Base-by-base conservation (phyloP, 2,329 filamentous ascomycete genomes). In the Xylaria sp. region DNA sequence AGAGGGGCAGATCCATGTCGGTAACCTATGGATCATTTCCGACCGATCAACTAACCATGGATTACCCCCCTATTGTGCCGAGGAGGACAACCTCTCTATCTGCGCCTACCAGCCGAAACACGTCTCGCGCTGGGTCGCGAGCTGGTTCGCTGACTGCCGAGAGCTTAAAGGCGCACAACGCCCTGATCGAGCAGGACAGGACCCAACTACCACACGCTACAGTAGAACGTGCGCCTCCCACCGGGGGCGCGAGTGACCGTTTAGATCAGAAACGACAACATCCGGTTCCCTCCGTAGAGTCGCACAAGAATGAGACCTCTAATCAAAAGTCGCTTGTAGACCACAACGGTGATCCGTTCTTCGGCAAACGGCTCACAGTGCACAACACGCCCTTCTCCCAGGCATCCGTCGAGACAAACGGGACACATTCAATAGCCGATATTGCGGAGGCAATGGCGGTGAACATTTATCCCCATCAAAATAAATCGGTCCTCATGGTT, bases 301-400 rank as follows among this genome's bases (percentile, higher is more conserved):
- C 69, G 33, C 74, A 74, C 67, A 78, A 68, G 63, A 72, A 71
- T 57, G 67, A 59, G 53, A 44, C 54, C 33, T 58, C 62, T 60
- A 72, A 73, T 62, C 69, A 76, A 57, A 75, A 70, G 33, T 70
- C 78, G 54, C 78, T 78, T 40, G 75, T 82, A 40, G 83, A 85
- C 63, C 79, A 78, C 11, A 82, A 84, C 64, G 83, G 83, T 5
- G 85, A 87, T 59, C 80, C 79, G 11, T 79, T 83, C 65, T 83
- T 82, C 56, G 79, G 80, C 43, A 84, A 80, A 67, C 80, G 82
- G 51, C 76, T 83, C 38, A 83, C 84, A 5, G 79, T 82, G 5
- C 81, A 85, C 64, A 83, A 83, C 64, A 88, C 87, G 0, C 87
- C 87, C 3, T 88, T 89, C 67, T 89, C 87, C 1, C 77, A 85